Evolutionary conservation across 1,284 basidiomycete genomes (phyloP).

Genomic region (Clitocybe nebularis): DNA sequence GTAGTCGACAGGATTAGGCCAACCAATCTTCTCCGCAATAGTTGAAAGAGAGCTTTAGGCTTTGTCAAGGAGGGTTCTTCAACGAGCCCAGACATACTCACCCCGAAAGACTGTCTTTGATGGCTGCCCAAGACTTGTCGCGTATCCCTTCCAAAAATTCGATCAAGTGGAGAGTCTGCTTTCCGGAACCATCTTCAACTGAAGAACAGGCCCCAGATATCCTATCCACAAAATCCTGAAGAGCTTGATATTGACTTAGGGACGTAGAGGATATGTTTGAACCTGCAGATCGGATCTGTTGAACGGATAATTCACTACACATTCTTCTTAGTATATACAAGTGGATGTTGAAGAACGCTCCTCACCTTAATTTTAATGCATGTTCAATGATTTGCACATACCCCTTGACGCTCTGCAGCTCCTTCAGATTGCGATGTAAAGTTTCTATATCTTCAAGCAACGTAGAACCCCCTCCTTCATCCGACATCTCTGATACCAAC

Average conservation of each 20-base stretch:
- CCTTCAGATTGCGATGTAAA: constrained; percentile 67
- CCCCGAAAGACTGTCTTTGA: constrained; percentile 64
- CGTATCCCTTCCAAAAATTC: constrained; percentile 55
- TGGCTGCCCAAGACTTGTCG: constrained; percentile 70
- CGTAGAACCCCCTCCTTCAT: constrained; percentile 46
- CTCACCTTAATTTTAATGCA: constrained; percentile 71
- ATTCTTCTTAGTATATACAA: background rate
- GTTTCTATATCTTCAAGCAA: constrained; percentile 80
- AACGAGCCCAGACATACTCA: constrained; percentile 25
- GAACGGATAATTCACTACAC: constrained; percentile 52
- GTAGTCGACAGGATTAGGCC: constrained; percentile 79
- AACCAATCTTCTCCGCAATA: constrained; percentile 70
- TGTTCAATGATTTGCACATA: constrained; percentile 76
- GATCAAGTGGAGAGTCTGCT: constrained; percentile 51
- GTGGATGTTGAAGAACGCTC: background rate
- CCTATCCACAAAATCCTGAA: constrained; percentile 57
- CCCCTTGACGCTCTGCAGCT: constrained; percentile 68
- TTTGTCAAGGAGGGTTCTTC: constrained; percentile 10
- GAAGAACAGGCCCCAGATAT: constrained; percentile 39
- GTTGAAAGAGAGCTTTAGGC: constrained; percentile 51
- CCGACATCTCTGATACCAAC: constrained; percentile 54
- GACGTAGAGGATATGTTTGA: constrained; percentile 38
- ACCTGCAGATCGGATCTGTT: constrained; percentile 36
- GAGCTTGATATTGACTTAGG: constrained; percentile 54
- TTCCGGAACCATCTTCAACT: constrained; percentile 43